A percentile compares a stretch with the other conserved stretches of the same genome.
phyloP scores from a whole-genome alignment of 306 rosid species.

The Vachellia pachyceras region DNA sequence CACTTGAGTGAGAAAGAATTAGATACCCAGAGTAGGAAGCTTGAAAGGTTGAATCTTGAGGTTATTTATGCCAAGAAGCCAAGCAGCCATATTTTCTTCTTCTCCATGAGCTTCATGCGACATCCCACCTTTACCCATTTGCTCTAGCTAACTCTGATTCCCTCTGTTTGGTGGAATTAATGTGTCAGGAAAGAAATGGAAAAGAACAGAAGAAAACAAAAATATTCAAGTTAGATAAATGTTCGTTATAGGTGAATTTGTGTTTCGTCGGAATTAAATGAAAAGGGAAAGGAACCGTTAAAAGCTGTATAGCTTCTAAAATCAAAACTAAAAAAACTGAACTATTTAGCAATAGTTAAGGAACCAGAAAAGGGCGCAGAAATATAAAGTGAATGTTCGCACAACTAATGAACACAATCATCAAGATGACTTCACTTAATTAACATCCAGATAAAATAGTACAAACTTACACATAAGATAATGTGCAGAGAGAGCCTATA shows the following conservation, averaged over 20 bases:
- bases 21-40: constrained; percentile 81
- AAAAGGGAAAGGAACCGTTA: neutral
- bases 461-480: neutral
- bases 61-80: constrained; percentile 75
- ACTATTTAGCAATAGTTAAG: neutral
- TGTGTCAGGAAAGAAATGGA: neutral
- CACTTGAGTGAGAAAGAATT: neutral
- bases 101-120: constrained; percentile 46
- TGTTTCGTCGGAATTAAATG: neutral
- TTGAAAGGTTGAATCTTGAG: constrained; percentile 89
- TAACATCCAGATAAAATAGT: neutral
- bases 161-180: neutral
- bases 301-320: neutral
- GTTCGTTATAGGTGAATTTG: neutral
- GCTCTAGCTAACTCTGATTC: constrained; percentile 10
- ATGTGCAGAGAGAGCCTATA: neutral
- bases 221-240: neutral
- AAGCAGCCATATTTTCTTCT: constrained; percentile 87
- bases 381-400: neutral
- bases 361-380: neutral
- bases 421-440: neutral
- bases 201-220: neutral
- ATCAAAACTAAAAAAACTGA: neutral
- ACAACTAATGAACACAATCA: neutral
- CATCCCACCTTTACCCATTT: constrained; percentile 85